Evolutionary conservation across 192 early-diverging fungal genomes (phyloP).

Genomic region (Podila minutissima): DNA sequence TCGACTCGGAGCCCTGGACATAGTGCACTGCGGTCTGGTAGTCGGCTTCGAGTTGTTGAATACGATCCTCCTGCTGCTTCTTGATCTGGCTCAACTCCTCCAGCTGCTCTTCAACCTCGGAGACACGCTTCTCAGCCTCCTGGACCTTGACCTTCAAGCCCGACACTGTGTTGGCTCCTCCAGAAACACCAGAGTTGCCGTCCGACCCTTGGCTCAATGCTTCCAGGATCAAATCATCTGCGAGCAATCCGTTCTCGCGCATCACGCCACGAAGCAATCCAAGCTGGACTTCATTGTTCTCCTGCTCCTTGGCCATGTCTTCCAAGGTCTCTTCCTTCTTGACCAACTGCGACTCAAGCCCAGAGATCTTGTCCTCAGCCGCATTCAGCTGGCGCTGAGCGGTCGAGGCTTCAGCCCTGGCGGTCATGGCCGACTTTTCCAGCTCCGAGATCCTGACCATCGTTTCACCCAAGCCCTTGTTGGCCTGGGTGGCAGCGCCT

Average conservation of each 20-base stretch:
- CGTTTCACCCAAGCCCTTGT: slow-evolving; percentile 51
- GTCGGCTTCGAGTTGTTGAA: slow-evolving; percentile 56
- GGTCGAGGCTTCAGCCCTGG: slow-evolving; percentile 50
- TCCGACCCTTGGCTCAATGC: slow-evolving; percentile 24
- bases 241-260: slow-evolving; percentile 57
- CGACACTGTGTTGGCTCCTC: slow-evolving; percentile 11
- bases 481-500: slow-evolving; percentile 35
- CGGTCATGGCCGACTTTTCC: slow-evolving; percentile 55
- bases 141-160: slow-evolving; percentile 24
- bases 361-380: slow-evolving; percentile 53
- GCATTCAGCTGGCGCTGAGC: slow-evolving; percentile 52
- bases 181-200: neutral
- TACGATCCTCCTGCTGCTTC: slow-evolving; percentile 37
- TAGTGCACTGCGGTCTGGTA: slow-evolving; percentile 54
- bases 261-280: slow-evolving; percentile 61
- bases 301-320: slow-evolving; percentile 58
- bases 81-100: slow-evolving; percentile 22
- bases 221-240: slow-evolving; percentile 49
- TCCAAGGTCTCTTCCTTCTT: slow-evolving; percentile 55
- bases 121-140: slow-evolving; percentile 31
- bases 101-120: slow-evolving; percentile 26
- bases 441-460: slow-evolving; percentile 57
- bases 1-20: slow-evolving; percentile 50
- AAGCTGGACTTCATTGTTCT: slow-evolving; percentile 65
- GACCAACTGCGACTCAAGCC: slow-evolving; percentile 44